Evolutionary conservation across 169 alveolate genomes (phyloP).

Genomic region (Neospora caninum): DNA sequence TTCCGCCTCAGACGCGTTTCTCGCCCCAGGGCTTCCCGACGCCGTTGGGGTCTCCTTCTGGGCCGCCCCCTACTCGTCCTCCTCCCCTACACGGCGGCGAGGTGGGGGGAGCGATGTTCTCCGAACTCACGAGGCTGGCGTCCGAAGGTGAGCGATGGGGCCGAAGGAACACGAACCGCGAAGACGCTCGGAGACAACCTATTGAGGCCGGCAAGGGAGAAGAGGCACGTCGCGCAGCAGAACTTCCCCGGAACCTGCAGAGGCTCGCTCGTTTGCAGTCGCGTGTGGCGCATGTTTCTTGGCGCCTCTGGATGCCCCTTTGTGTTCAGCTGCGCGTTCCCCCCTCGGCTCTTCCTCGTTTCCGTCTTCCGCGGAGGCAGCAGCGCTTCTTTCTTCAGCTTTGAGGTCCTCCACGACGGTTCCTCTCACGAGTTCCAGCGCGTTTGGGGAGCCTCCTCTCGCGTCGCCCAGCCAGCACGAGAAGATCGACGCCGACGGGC

Average conservation of each 20-base stretch:
- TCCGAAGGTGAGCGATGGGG: background rate
- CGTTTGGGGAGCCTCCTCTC: background rate
- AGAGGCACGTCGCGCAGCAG: too few relatives aligned
- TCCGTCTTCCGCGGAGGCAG: background rate
- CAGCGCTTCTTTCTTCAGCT: background rate
- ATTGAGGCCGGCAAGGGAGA: too few relatives aligned
- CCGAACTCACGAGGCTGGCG: constrained; percentile 5
- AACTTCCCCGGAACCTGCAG: too few relatives aligned
- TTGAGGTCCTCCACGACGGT: background rate
- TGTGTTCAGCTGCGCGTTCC: background rate
- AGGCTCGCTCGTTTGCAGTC: too few relatives aligned
- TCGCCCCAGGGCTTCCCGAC: too few relatives aligned
- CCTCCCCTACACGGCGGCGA: background rate
- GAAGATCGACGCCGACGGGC: background rate
- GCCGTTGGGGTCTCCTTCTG: background rate
- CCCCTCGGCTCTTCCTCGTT: background rate
- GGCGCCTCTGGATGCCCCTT: too few relatives aligned
- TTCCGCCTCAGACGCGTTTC: too few relatives aligned
- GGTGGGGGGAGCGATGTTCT: background rate
- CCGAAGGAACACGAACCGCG: too few relatives aligned
- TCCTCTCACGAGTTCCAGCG: background rate
- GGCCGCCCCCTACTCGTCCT: background rate
- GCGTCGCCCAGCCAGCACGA: background rate
- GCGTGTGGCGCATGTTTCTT: too few relatives aligned
- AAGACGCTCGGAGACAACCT: too few relatives aligned